phyloP scores from a whole-genome alignment of 495 filamentous ascomycete species.

The Hypoxylon subgilvum region DNA sequence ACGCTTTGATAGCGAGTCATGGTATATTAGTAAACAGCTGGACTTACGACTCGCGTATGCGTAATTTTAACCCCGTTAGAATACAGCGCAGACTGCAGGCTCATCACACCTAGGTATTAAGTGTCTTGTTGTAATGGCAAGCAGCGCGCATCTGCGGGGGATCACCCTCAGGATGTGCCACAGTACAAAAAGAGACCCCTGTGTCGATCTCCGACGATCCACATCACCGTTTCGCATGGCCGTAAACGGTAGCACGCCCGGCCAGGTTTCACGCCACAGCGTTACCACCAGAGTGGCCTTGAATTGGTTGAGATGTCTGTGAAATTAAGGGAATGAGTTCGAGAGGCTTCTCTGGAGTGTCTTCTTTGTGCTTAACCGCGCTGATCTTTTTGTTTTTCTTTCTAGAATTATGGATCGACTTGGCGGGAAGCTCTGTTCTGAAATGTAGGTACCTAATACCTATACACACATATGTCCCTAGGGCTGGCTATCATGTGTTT shows the following conservation, averaged over 20 bases:
- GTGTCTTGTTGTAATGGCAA: no score
- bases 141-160: slow-evolving; percentile 30
- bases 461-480: no score
- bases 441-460: no score
- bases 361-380: no score
- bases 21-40: not conserved
- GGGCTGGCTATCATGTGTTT: no score
- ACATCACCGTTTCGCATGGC: slow-evolving; percentile 32
- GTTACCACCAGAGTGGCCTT: no score
- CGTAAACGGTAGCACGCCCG: slow-evolving; percentile 23
- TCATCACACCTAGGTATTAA: no score
- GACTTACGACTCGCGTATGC: not conserved
- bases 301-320: no score
- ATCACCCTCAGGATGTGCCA: slow-evolving; percentile 23
- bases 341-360: not conserved
- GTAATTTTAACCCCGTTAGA: not conserved
- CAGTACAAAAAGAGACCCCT: slow-evolving; percentile 12
- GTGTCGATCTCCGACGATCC: slow-evolving; percentile 23
- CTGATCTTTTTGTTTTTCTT: no score
- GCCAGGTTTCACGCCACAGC: slow-evolving; percentile 1
- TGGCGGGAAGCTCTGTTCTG: no score
- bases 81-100: no score
- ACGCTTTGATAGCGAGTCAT: not conserved
- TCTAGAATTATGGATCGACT: no score
- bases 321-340: not conserved